These are phyloP conservation scores for Dillenia turbinata DNA, from an alignment of 164 flowering plant species.

Conservation along the genomic window DNA sequence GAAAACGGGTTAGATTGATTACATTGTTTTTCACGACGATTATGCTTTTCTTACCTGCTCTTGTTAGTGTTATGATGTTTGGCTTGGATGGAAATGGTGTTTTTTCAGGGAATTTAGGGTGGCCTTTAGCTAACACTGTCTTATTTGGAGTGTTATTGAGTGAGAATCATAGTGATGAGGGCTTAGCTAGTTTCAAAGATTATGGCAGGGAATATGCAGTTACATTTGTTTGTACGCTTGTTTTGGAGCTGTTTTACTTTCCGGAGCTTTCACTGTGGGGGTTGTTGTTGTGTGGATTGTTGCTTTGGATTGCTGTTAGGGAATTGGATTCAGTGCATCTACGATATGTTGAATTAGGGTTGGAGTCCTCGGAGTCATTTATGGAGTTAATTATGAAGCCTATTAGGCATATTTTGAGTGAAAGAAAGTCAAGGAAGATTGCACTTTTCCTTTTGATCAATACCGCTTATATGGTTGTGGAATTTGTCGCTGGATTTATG, in stretches of 20 bases:
- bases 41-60: constrained; percentile 67
- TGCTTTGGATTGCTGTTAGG: constrained; percentile 68
- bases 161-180: constrained; percentile 70
- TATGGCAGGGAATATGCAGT: constrained; percentile 59
- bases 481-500: constrained; percentile 94
- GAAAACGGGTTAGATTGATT: constrained; percentile 58
- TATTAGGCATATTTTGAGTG: constrained; percentile 74
- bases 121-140: constrained; percentile 90
- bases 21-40: constrained; percentile 61
- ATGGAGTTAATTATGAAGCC: constrained; percentile 47
- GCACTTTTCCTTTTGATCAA: constrained; percentile 91
- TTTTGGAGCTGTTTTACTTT: constrained; percentile 79
- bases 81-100: constrained; percentile 38
- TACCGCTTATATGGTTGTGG: constrained; percentile 90
- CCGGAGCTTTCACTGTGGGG: constrained; percentile 88
- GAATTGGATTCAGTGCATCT: constrained; percentile 42
- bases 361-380: constrained; percentile 46
- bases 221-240: constrained; percentile 65
- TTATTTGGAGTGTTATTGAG: constrained; percentile 85
- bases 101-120: constrained; percentile 48
- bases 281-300: constrained; percentile 56
- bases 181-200: constrained; percentile 39
- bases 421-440: constrained; percentile 89
- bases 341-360: constrained; percentile 49
- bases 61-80: constrained; percentile 43